Percentiles rank a stretch among this genome's conserved stretches.
Conservation (phyloP, 2,329 filamentous ascomycete genomes). For the Juglanconis oblonga region DNA sequence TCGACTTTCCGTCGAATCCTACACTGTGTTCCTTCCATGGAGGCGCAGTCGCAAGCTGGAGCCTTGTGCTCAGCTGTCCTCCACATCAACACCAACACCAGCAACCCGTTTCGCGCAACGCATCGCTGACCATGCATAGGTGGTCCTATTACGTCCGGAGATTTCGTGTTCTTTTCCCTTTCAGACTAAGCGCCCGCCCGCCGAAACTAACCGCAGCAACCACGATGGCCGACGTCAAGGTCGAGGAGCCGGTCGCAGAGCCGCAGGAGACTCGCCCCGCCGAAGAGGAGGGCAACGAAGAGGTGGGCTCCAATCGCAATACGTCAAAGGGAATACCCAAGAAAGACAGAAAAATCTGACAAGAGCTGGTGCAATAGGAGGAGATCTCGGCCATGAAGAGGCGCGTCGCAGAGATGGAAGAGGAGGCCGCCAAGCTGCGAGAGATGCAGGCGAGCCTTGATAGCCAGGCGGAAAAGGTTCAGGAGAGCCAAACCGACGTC, state of each 20-base stretch:
- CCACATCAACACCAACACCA: not conserved
- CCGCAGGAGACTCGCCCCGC: conserved; percentile 26
- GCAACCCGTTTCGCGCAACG: not conserved
- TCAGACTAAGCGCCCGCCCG: not conserved
- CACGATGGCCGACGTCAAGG: conserved; percentile 28
- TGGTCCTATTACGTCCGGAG: not conserved
- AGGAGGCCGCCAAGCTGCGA: conserved; percentile 79
- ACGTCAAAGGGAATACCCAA: conserved; percentile 10
- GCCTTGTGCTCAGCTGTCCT: not conserved
- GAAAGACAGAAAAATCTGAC: conserved; percentile 16
- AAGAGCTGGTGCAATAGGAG: conserved; percentile 45
- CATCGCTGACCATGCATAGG: not conserved
- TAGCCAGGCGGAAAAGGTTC: conserved; percentile 75
- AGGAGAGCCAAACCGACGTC: conserved; percentile 93
- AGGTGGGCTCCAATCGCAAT: conserved; percentile 35
- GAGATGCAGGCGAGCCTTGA: conserved; percentile 87
- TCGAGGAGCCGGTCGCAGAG: conserved; percentile 27
- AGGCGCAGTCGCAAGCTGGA: conserved; percentile 2
- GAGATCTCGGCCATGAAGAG: conserved; percentile 87
- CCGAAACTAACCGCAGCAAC: conserved; percentile 10
- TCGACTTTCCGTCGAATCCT: not conserved
- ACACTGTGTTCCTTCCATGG: not conserved
- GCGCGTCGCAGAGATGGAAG: conserved; percentile 85
- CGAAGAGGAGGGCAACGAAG: conserved; percentile 43
- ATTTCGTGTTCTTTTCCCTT: not conserved